Base-by-base conservation (phyloP, 2,329 filamentous ascomycete species). In the Claviceps sp. region DNA sequence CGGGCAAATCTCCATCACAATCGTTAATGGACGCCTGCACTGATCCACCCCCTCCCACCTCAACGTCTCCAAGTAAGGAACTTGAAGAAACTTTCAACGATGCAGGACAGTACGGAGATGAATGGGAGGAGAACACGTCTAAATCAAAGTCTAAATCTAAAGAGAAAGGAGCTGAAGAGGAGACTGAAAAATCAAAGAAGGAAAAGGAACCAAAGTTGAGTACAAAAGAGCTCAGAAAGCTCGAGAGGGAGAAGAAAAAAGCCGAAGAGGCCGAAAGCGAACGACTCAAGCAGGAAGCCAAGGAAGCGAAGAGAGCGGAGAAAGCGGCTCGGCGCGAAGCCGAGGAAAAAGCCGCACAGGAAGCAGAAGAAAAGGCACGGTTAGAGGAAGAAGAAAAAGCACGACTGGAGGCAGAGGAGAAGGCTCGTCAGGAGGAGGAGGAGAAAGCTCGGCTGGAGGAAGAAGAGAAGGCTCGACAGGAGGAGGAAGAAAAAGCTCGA, bases 191-290 rank as follows among this genome's bases (percentile, higher is more conserved):
- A 48, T 34, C 34, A 7, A 66, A 67, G 45, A 63, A 70, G 37
- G 68, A 73, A 55, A 67, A 70, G 50, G 47, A 70, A 44, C 65
- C 67, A 8, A 76, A 72, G 60, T 63, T 76, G 43, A 71, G 62
- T 60, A 72, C 74, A 57, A 76, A 72, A 54, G 75, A 77, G 58
- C 68, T 72, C 18, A 72, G 73, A 58, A 74, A 74, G 59, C 72
- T 75, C 22, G 73, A 76, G 50, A 73, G 73, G 59, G 67, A 73
- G 57, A 72, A 70, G 60, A 69, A 67, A 34, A 71, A 71, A 59
- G 64, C 62, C 37, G 71, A 74, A 59, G 65, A 70, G 67, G 63
- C 65, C 62, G 41, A 68, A 65, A 61, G 64, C 55, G 62, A 67
- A 62, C 55, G 58, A 41, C 56, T 60, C 4, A 60, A 61, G 30